Evolutionary conservation across 306 rosid genomes (phyloP).

Genomic region (Ziziphus jujuba): DNA sequence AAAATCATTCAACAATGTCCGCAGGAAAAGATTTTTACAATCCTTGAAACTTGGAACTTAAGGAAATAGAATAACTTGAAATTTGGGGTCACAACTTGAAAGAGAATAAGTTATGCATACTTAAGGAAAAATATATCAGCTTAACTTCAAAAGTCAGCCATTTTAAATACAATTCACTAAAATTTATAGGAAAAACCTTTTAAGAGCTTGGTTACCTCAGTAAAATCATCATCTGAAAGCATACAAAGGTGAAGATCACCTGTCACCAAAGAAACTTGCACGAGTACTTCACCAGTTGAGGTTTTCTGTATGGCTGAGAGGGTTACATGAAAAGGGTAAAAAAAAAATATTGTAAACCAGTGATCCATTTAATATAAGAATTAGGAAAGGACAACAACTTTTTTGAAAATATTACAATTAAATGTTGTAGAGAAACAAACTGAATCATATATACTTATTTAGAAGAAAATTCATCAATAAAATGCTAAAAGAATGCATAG

Average conservation of each 20-base stretch:
- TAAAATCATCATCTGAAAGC: constrained; percentile 67
- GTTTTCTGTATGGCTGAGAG: constrained; percentile 44
- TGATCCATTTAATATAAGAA: neutral
- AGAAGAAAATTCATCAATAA: neutral
- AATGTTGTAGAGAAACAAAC: neutral
- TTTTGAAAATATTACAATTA: neutral
- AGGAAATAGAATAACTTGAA: too few species aligned
- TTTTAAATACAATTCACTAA: neutral
- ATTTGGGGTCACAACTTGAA: neutral
- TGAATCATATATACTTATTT: neutral
- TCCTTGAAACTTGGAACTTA: too few species aligned
- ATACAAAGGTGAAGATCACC: constrained; percentile 38
- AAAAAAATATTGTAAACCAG: neutral
- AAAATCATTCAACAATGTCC: too few species aligned
- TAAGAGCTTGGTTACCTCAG: constrained; percentile 46
- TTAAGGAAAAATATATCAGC: constrained; percentile 7
- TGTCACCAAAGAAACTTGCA: constrained; percentile 50
- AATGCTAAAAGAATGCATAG: neutral
- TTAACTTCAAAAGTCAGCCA: neutral
- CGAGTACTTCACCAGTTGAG: constrained; percentile 24
- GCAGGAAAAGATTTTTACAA: too few species aligned
- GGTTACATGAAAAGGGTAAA: constrained; percentile 3
- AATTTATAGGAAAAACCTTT: neutral
- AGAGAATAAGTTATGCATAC: neutral
- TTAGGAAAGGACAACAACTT: constrained; percentile 6